Evolutionary conservation across 495 filamentous ascomycete genomes (phyloP).

Genomic region (Annulohypoxylon nitens): DNA sequence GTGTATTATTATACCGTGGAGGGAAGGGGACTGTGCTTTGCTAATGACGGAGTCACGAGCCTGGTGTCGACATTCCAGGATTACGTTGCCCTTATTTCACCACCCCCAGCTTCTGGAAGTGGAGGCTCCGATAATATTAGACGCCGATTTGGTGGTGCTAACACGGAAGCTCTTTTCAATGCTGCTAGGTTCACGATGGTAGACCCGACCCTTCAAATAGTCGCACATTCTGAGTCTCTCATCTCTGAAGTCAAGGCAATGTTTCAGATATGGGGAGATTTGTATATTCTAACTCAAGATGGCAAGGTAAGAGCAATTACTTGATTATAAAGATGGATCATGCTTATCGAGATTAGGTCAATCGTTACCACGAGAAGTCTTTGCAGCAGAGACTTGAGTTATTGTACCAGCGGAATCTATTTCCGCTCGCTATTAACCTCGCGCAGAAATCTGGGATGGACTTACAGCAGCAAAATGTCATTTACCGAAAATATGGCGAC

Average conservation of each 20-base stretch:
- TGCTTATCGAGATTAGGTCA: slow-evolving; percentile 67
- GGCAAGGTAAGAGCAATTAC: slow-evolving; percentile 73
- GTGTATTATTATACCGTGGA: slow-evolving; percentile 91
- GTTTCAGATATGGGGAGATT: slow-evolving; percentile 90
- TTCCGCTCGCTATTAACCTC: slow-evolving; percentile 89
- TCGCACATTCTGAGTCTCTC: slow-evolving; percentile 89
- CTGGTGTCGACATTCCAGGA: slow-evolving; percentile 84
- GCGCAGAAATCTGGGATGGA: slow-evolving; percentile 90
- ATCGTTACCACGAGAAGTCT: slow-evolving; percentile 91
- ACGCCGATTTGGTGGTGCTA: slow-evolving; percentile 72
- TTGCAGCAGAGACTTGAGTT: slow-evolving; percentile 93
- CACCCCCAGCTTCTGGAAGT: slow-evolving; percentile 66
- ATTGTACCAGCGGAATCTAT: slow-evolving; percentile 93
- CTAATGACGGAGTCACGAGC: slow-evolving; percentile 91
- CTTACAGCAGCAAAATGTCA: slow-evolving; percentile 83
- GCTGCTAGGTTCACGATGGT: slow-evolving; percentile 88
- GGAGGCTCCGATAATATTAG: slow-evolving; percentile 68
- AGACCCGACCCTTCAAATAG: slow-evolving; percentile 89
- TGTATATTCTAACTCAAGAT: slow-evolving; percentile 88
- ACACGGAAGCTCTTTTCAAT: slow-evolving; percentile 80
- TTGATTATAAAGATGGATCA: background rate
- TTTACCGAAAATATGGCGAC: slow-evolving; percentile 94
- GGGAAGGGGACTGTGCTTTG: slow-evolving; percentile 86
- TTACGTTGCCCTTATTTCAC: slow-evolving; percentile 90
- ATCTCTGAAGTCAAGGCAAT: slow-evolving; percentile 81